A percentile compares a stretch with the other conserved stretches of the same genome.
These are phyloP conservation scores for Aspergillus nomiae DNA, from an alignment of 2,329 filamentous ascomycete genomes.

Conservation along the genomic window DNA sequence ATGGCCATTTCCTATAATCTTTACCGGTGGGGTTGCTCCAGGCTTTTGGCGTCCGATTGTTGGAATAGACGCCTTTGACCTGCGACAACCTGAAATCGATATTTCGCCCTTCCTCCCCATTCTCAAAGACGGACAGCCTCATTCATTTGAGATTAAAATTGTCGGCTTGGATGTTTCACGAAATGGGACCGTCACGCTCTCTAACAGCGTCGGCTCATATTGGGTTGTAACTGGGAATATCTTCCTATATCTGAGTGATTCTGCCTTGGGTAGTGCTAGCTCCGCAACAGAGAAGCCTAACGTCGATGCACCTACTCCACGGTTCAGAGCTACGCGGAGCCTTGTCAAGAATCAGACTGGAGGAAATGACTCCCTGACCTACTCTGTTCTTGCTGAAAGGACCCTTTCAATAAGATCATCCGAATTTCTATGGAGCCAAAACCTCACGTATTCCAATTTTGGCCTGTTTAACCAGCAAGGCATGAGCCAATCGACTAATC, in stretches of 20 bases:
- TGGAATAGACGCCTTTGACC: slow-evolving; percentile 76
- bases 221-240: neutral
- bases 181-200: neutral
- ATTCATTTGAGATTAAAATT: neutral
- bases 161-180: neutral
- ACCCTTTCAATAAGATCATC: neutral
- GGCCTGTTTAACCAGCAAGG: neutral
- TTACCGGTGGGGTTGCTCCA: slow-evolving; percentile 69
- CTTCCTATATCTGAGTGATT: neutral
- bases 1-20: neutral
- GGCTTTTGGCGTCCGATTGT: slow-evolving; percentile 77
- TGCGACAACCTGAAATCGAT: slow-evolving; percentile 79
- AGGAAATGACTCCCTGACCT: neutral
- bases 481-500: neutral
- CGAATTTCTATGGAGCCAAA: neutral
- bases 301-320: neutral
- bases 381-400: neutral
- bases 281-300: neutral
- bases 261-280: neutral
- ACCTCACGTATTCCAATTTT: neutral
- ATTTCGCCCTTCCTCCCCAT: slow-evolving; percentile 74
- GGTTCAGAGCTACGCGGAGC: neutral
- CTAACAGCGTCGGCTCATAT: neutral
- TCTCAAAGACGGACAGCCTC: slow-evolving; percentile 57
- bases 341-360: neutral